phyloP scores from a whole-genome alignment of 306 rosid genomes.

The Vachellia collinsii region DNA sequence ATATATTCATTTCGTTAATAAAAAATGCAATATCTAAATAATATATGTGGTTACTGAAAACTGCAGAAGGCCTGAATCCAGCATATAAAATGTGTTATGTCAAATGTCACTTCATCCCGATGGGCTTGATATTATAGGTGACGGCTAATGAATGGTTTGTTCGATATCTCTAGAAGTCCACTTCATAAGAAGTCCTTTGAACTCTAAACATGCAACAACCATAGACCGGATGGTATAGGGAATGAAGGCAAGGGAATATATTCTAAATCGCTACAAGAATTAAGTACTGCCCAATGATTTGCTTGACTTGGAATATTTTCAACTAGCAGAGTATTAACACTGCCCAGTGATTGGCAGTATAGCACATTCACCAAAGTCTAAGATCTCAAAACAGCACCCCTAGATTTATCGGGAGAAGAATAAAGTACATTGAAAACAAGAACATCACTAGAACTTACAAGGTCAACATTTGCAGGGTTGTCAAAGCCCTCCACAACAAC shows the following conservation, averaged over 20 bases:
- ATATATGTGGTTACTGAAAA: background rate
- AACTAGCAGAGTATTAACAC: background rate
- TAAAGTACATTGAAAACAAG: constrained; percentile 25
- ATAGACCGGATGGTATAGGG: background rate
- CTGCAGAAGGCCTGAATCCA: background rate
- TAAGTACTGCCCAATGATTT: constrained; percentile 1
- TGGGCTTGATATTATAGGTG: background rate
- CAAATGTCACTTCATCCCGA: background rate
- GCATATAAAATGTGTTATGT: background rate
- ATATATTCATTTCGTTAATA: background rate
- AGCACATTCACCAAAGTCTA: background rate
- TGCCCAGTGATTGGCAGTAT: background rate
- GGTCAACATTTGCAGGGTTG: constrained; percentile 67
- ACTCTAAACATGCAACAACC: background rate
- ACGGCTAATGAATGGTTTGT: background rate
- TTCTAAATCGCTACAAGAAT: background rate
- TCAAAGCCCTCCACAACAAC: constrained; percentile 78
- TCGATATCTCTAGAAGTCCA: background rate
- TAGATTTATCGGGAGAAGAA: constrained; percentile 10
- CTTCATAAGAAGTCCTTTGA: background rate
- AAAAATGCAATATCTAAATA: background rate
- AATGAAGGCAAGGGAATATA: background rate
- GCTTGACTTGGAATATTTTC: constrained; percentile 2
- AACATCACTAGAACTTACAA: constrained; percentile 58
- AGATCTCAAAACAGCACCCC: background rate